phyloP scores from a whole-genome alignment of 75 land plant species.

The Larix kaempferi region DNA sequence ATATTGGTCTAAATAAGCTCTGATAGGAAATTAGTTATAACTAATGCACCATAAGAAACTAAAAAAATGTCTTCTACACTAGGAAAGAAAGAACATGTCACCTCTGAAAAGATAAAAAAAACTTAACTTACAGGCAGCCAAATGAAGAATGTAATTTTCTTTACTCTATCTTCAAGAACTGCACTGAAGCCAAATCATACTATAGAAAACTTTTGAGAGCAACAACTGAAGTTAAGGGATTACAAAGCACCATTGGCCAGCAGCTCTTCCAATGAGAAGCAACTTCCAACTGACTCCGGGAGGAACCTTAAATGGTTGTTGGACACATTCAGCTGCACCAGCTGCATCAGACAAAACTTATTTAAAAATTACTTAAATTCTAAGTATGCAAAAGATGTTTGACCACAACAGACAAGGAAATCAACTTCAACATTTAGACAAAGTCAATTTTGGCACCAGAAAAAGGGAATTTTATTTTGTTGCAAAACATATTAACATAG shows the following conservation, averaged over 20 bases:
- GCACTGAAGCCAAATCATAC: background rate
- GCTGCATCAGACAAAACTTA: constrained; percentile 35
- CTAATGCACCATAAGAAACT: background rate
- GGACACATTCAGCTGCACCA: constrained; percentile 73
- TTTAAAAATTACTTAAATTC: background rate
- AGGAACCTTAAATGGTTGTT: constrained; percentile 63
- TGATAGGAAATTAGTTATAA: background rate
- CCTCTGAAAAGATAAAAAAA: background rate
- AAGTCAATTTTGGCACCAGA: background rate
- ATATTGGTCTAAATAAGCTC: background rate
- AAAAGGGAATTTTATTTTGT: background rate
- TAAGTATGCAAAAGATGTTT: background rate
- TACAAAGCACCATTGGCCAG: constrained; percentile 73
- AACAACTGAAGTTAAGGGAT: background rate
- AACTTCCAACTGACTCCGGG: constrained; percentile 89
- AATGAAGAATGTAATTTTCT: background rate
- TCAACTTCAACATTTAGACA: too few relatives aligned
- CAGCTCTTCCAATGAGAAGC: constrained; percentile 87
- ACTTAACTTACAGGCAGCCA: background rate
- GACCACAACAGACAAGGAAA: background rate
- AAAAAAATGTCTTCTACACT: background rate
- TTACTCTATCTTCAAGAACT: background rate
- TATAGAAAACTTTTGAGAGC: background rate
- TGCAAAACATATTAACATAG: background rate
- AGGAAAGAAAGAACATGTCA: background rate